Evolutionary conservation across 1,139 yeast species (phyloP).

Genomic region (Taiozyma sp.): DNA sequence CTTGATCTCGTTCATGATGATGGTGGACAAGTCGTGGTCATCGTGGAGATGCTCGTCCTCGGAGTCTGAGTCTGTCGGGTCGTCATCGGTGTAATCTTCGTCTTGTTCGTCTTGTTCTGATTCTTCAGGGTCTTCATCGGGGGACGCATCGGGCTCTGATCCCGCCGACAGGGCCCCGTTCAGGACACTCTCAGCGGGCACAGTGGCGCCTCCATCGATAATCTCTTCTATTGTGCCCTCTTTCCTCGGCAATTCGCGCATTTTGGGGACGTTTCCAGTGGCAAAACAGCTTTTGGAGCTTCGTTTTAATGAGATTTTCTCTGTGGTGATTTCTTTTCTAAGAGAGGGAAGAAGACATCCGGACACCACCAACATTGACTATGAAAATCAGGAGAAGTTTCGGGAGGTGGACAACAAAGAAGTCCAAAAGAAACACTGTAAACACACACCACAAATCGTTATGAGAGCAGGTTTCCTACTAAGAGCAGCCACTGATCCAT

Average conservation of each 20-base stretch:
- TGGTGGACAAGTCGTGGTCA: conserved; percentile 24
- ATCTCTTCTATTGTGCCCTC: background rate
- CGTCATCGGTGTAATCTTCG: background rate
- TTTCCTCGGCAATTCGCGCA: background rate
- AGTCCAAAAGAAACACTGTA: background rate
- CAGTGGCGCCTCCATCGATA: background rate
- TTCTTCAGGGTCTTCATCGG: background rate
- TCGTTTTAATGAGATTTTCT: background rate
- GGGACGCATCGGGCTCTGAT: background rate
- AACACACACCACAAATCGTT: background rate
- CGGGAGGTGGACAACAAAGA: background rate
- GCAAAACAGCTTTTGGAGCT: background rate
- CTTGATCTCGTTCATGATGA: conserved; percentile 45
- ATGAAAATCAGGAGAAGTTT: no score
- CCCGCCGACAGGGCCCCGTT: background rate
- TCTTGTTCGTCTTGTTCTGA: background rate
- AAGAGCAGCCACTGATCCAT: conserved; percentile 32
- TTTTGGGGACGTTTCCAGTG: background rate
- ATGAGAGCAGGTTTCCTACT: conserved; percentile 18
- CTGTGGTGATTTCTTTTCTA: background rate
- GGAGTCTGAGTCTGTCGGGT: background rate
- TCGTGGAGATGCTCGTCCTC: conserved; percentile 2
- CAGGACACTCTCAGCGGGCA: background rate
- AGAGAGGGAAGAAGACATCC: background rate
- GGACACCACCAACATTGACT: background rate